Evolutionary conservation across 805 yeast genomes (phyloP).

Genomic region (Cyberlindnera saturnus): DNA sequence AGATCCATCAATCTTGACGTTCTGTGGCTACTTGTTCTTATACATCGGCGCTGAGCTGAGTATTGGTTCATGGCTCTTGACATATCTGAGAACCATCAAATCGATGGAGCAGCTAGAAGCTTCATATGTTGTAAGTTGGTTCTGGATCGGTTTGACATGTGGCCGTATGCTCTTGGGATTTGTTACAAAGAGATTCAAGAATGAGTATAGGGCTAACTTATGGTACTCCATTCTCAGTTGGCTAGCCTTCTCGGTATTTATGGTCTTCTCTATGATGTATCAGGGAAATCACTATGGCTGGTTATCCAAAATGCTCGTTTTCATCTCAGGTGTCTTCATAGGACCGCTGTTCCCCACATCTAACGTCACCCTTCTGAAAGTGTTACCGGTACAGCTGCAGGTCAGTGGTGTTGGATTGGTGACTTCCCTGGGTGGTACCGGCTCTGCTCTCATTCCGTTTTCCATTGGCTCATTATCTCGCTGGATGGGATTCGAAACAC

Average conservation of each 20-base stretch:
- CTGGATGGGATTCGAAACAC: slow-evolving; percentile 6
- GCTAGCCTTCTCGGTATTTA: slow-evolving; percentile 20
- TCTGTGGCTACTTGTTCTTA: slow-evolving; percentile 49
- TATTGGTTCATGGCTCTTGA: slow-evolving; percentile 66
- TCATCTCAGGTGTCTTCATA: slow-evolving; percentile 50
- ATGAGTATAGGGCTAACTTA: slow-evolving; percentile 35
- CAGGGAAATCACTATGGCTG: slow-evolving; percentile 3
- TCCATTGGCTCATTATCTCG: slow-evolving; percentile 41
- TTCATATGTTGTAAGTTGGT: slow-evolving; percentile 64
- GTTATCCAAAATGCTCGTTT: slow-evolving; percentile 11
- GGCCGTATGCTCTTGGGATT: slow-evolving; percentile 59
- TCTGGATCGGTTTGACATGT: slow-evolving; percentile 64
- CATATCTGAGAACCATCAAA: slow-evolving; percentile 52
- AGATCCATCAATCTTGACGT: slow-evolving; percentile 36
- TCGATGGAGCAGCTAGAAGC: slow-evolving; percentile 38
- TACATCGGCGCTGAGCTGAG: slow-evolving; percentile 69
- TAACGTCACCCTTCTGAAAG: slow-evolving; percentile 54
- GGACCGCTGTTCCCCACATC: slow-evolving; percentile 76
- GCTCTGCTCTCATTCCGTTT: slow-evolving; percentile 73
- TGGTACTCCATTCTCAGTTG: slow-evolving; percentile 31
- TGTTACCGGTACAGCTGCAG: slow-evolving; percentile 54
- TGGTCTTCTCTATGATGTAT: slow-evolving; percentile 9
- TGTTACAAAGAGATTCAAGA: slow-evolving; percentile 40
- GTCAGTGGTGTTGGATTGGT: slow-evolving; percentile 67
- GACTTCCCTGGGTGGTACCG: slow-evolving; percentile 77